Base-by-base conservation (phyloP, 1,139 yeast species). In the Saccharomycopsis phalli region DNA sequence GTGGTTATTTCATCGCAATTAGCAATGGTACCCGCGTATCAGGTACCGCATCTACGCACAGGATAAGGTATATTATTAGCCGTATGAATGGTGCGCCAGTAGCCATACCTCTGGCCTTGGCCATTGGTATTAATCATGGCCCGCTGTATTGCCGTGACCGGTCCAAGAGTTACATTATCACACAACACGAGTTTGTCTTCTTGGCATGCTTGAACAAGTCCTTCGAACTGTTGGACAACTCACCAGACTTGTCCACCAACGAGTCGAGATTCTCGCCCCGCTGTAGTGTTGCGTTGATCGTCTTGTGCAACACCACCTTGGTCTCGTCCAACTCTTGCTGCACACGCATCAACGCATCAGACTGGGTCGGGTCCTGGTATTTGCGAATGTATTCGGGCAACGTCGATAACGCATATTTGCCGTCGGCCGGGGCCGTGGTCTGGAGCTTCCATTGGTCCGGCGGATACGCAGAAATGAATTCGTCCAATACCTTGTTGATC, bases 301-400 rank as follows among this genome's bases (percentile, higher is more conserved):
- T 87, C 66, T 91, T 87, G 64, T 91, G 97, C 55, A 91, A 69
- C 31, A 88, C 95, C 53, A 88, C 86, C 69, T 91, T 93, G 33
- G 98, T 91, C 58, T 93, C 98, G 62, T 93, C 98, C 54, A 91
- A 73, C 62, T 91, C 98, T 58, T 87, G 94, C 66, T 93, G 98
- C 28, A 91, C 98, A 61, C 81, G 83, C 94, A 91, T 81, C 50
- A 91, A 80, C 13, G 95, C 81, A 58, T 91, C 99, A 0, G 98
- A 97, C 65, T 91, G 95, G 29, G 81, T 71, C 19, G 99, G 99
- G 60, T 93, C 95, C 64, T 91, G 98, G 64, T 93, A 91, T 57
- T 84, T 83, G 53, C 69, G 65, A 52, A 93, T 65, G 59, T 87
- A 87, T 23, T 65, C 66, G 31, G 79, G 81, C 54, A 91, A 68